Percentiles rank a stretch among this genome's conserved stretches.
Conservation (phyloP, 306 rosid genomes). For the Fragaria nilgerrensis region DNA sequence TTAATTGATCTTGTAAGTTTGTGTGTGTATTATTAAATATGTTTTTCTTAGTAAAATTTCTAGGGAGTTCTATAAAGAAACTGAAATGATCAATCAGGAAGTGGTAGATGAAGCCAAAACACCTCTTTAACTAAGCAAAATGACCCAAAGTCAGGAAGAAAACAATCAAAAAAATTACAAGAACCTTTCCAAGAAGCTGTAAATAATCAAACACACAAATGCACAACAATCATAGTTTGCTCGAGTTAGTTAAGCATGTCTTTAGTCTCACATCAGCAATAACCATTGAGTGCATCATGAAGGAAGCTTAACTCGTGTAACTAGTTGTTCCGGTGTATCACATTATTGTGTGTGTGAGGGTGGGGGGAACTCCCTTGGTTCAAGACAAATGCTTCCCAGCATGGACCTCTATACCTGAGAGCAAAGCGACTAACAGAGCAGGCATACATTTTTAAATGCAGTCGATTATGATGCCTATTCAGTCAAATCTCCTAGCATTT, state of each 20-base stretch:
- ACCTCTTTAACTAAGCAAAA: no score
- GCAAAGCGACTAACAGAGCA: neutral
- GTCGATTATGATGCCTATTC: neutral
- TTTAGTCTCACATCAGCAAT: neutral
- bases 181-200: no score
- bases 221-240: neutral
- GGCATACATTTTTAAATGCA: neutral
- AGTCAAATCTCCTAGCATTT: no score
- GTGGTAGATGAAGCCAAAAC: neutral
- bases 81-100: neutral
- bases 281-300: neutral
- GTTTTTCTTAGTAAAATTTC: no score
- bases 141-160: neutral
- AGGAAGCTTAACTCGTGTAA: neutral
- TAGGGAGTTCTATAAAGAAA: neutral
- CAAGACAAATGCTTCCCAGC: neutral
- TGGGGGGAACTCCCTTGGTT: neutral
- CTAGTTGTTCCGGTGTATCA: neutral
- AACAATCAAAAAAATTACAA: neutral
- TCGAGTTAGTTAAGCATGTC: no score
- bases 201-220: neutral
- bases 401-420: neutral
- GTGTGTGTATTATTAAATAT: no score
- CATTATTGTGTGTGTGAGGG: neutral
- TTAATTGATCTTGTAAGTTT: no score